Base-by-base conservation (phyloP, 176 grass and related monocot species). In the Aegilops speltoides region DNA sequence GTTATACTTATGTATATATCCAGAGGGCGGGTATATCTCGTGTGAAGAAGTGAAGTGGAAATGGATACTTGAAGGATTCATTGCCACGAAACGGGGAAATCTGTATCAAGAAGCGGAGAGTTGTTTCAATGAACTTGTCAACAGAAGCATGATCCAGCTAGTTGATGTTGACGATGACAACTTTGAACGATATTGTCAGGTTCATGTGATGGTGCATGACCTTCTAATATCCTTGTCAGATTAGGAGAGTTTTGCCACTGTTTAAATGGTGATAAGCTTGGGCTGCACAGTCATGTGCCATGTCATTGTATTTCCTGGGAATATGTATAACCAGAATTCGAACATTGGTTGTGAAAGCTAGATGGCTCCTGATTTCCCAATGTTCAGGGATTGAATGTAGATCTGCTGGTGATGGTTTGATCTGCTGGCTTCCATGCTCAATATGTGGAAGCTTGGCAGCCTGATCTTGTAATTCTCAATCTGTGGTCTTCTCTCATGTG, bases 51-150 rank as follows among this genome's bases (percentile, higher is more conserved):
- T 79, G 33, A 62, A 13, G 25, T 79, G 56, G 77, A 79, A 25
- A 63, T 79, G 77, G 77, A 63, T 79, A 40, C 33, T 57, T 14
- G 77, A 79, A 79, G 77, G 77, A 38, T 79, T 79, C 32, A 13
- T 79, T 10, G 32, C 32, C 16, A 33, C 32, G 5, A 57, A 40
- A 13, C 13, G 56, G 77, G 32, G 56, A 40, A 24, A 36, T 60
- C 24, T 26, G 5, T 57, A 79, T 24, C 33, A 79, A 5, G 33
- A 16, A 79, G 77, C 77, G 26, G 33, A 63, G 56, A 38, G 14
- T 22, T 79, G 25, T 38, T 38, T 79, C n/a, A 79, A 40, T 40
- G 77, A 79, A n/a, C 77, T 79, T 79, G 57, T 79, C 4, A 79
- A 63, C 22, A 63, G 33, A 62, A 79, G 33, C 62, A 25, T 79